Evolutionary conservation across 495 filamentous ascomycete species (phyloP).

Genomic region (Podospora fimiseda): DNA sequence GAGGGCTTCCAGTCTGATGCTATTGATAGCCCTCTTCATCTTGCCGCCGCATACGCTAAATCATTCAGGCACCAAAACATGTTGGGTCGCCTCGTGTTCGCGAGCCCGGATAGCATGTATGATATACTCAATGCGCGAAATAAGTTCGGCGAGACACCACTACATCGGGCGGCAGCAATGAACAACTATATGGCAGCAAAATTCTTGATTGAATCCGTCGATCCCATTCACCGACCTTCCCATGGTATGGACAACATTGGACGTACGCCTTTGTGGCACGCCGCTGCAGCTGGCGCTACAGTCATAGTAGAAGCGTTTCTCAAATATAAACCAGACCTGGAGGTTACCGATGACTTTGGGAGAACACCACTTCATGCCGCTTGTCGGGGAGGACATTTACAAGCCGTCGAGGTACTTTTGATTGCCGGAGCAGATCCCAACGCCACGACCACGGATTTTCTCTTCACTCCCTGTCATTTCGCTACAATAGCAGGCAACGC

Average conservation of each 20-base stretch:
- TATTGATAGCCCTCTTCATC: neutral
- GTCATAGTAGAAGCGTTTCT: neutral
- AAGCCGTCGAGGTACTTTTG: neutral
- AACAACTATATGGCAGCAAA: neutral
- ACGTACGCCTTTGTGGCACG: constrained; percentile 3
- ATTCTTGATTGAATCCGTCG: neutral
- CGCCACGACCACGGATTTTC: neutral
- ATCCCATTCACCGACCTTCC: too few species aligned
- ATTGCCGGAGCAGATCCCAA: neutral
- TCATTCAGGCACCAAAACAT: neutral
- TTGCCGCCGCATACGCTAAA: neutral
- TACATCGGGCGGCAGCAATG: constrained; percentile 1
- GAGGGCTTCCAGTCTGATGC: neutral
- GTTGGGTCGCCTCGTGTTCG: neutral
- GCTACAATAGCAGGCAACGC: neutral
- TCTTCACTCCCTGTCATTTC: neutral
- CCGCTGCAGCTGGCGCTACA: neutral
- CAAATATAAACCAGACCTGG: neutral
- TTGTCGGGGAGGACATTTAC: neutral
- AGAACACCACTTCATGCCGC: neutral
- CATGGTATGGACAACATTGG: constrained; percentile 2
- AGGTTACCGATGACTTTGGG: neutral
- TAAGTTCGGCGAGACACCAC: neutral
- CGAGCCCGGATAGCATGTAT: neutral
- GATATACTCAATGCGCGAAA: neutral